Base-by-base conservation (phyloP, 805 yeast species). In the Teunomyces pallodes region DNA sequence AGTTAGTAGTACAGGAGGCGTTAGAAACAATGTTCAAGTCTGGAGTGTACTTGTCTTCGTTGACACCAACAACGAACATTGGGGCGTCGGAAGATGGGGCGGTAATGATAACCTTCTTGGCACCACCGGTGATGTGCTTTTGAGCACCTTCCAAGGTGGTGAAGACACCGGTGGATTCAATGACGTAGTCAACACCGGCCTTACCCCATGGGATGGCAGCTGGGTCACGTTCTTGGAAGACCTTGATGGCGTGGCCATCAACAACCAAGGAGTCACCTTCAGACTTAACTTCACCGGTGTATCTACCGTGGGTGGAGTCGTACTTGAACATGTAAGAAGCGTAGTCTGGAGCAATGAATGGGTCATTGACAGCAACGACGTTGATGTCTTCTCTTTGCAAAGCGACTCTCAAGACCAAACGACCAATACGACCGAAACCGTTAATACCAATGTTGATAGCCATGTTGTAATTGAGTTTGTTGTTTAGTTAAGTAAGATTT, bases 1-100 rank as follows among this genome's bases (percentile, higher is more conserved):
- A 64, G 60, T 65, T 65, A 55, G 70, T 65, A 57, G 70, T 65
- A 60, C 70, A 65, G 42, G 70, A 65, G 47, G 70, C 70, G 59
- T 65, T 65, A 48, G 70, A 65, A 42, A 65, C 57, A 45, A 65
- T 65, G 53, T 55, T 58, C 50, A 64, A 56, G 58, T 65, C 69
- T 45, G 67, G 55, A 35, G 70, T 63, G 62, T 65, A 65, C 54
- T 61, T 56, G 29, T 65, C 63, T 52, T 60, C 63, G 55, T 65
- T 65, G 47, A 65, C 70, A 55, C 70, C 70, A 30, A 65, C 64
- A 53, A 64, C 69, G 49, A 65, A 65, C 69, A 64, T 65, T 50
- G 70, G 70, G 43, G 69, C 69, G 58, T 65, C 69, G 38, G 66
- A 56, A 33, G 70, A 65, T 44, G 69, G 68, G 45, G 69, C 69